Evolutionary conservation across 2,329 filamentous ascomycete species (phyloP), one percentile per base, ranked within the genome.

Genomic region (Calycina marina): DNA sequence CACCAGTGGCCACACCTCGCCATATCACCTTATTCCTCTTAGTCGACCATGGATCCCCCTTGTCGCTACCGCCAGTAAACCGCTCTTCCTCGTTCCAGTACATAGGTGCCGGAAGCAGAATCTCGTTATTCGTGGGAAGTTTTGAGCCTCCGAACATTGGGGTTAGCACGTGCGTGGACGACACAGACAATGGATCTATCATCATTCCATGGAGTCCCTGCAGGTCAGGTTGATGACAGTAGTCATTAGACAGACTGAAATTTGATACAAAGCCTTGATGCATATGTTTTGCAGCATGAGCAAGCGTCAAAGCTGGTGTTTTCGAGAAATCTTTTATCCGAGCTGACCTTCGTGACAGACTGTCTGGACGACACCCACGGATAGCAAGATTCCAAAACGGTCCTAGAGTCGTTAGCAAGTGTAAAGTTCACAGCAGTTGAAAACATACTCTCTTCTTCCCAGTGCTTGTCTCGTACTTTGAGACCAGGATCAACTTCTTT

Each of bases 1-100:
- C 75, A 4, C 72, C 75, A 2, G 72, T 74, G 2, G 69, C 71
- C 2, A 70, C 67, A 31, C 75, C 75, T 15, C 75, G 68, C 75
- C 75, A 80, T 18, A 76, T 57, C 17, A 72, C 55, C 6, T 58
- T 58, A 31, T 67, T 56, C 18, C 55, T 55, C 54, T 80, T 80
- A 14, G 61, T 45, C 1, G 56, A 48, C 75, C 76, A 78, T 3
- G 57, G 49, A 3, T 61, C 55, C 22, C 74, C 73, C 37, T 69
- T 66, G n/a, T 57, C 51, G 14, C 59, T 53, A 29, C 67, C 65
- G 30, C 72, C 73, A 3, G 64, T 64, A 49, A 76, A 77, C 28
- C 67, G 62, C n/a, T 62, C 58, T 41, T 76, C 67, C 6, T 64
- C 55, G 48, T 63, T 62, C 43, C 73, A 66, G 48, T 80, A 78